Base-by-base conservation (phyloP, 2,329 filamentous ascomycete genomes). In the Davidsoniella australis region DNA sequence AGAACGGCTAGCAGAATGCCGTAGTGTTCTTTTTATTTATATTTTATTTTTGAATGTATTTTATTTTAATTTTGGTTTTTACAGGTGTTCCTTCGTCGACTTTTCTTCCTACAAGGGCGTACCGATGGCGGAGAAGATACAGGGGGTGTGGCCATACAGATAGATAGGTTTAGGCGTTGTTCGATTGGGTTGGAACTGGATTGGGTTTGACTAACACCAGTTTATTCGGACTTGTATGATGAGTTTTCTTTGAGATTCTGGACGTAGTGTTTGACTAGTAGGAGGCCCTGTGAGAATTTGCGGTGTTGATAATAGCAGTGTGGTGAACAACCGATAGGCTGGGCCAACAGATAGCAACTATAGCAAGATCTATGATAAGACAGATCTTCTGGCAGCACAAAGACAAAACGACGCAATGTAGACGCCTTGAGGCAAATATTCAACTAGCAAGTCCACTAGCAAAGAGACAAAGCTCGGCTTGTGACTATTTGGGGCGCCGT, bases 1-100 rank as follows among this genome's bases (percentile, higher is more conserved):
- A 29, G 26, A 8, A 29, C 36, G 45, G 23, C 36, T 37, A 38
- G 45, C 45, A 48, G 17, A 48, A 48, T 48, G 45, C 45, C 45
- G 45, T 48, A 48, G 45, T 37, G 46, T 18, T 48, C 17, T 48
- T 16, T 20, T 23, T 23, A 23, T 23, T 20, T 16, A 23, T 26
- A 9, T 10, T 33, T 33, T 12, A 18, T 23, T 23, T 20, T 7
- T 7, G 2, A n/a, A n/a, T n/a, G 2, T 48, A 26, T 48, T 23
- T 18, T 37, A 36, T 29, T 29, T 10, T 29, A 17, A 2, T 17
- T 17, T 29, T 29, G 2, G 7, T 29, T 29, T 33, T 33, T 33
- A 33, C 29, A 33, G 29, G 29, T 48, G 26, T 36, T 48, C 46
- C 46, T 48, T 48, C 29, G 20, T 12, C 8, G 29, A 4, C 7